phyloP scores from a whole-genome alignment of 2,329 filamentous ascomycete genomes.

The Aureobasidium mangrovei region DNA sequence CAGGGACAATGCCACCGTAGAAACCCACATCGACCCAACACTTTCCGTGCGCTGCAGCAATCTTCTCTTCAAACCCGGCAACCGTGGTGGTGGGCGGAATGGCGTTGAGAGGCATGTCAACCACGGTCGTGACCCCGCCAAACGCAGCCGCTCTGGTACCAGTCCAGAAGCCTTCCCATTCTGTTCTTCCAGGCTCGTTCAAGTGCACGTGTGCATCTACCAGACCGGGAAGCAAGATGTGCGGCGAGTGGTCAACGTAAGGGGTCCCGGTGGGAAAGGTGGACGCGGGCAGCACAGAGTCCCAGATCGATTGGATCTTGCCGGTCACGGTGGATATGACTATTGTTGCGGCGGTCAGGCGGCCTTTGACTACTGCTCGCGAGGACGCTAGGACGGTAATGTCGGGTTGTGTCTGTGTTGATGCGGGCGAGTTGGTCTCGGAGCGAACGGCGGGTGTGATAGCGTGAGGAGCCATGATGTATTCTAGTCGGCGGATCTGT shows the following conservation, averaged over 20 bases:
- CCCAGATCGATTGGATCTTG: conserved; percentile 71
- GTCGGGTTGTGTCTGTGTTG: not conserved
- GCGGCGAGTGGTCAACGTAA: conserved; percentile 78
- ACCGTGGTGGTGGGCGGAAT: conserved; percentile 94
- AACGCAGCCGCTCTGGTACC: conserved; percentile 90
- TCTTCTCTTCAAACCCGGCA: conserved; percentile 70
- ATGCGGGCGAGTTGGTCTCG: not conserved
- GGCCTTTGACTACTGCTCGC: conserved; percentile 68
- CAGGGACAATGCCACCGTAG: conserved; percentile 89
- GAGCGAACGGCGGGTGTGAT: not conserved
- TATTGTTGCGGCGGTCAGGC: conserved; percentile 74
- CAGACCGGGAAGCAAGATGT: conserved; percentile 77
- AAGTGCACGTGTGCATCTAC: conserved; percentile 97
- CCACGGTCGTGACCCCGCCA: conserved; percentile 89
- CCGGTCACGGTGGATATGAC: conserved; percentile 68
- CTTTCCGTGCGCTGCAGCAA: conserved; percentile 72
- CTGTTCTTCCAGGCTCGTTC: conserved; percentile 91
- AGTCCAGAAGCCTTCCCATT: conserved; percentile 98
- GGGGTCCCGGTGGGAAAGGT: conserved; percentile 63
- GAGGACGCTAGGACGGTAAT: conserved; percentile 65
- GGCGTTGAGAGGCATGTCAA: conserved; percentile 97
- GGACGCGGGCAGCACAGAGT: conserved; percentile 62
- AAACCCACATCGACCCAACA: conserved; percentile 99
- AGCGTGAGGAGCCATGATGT: conserved; percentile 14
- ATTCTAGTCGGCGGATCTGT: not conserved